A percentile compares a stretch with the other conserved stretches of the same genome.
phyloP scores from a whole-genome alignment of 2,329 filamentous ascomycete genomes.

The Aspergillus ustus region DNA sequence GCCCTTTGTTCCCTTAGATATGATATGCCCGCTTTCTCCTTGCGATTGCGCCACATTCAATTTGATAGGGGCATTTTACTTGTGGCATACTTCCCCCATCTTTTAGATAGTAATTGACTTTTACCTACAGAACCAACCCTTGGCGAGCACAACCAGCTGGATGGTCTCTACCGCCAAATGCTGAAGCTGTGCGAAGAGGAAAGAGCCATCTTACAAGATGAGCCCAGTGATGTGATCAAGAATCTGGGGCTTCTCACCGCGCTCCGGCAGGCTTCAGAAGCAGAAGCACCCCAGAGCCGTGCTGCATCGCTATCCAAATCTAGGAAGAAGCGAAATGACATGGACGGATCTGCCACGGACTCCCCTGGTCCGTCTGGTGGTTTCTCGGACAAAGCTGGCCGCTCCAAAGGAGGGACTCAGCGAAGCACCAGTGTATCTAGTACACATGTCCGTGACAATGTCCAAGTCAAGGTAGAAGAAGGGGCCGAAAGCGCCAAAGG shows the following conservation, averaged over 20 bases:
- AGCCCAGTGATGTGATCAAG: constrained; percentile 56
- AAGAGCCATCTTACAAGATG: constrained; percentile 52
- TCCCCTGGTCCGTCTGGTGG: constrained; percentile 50
- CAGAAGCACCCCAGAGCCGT: constrained; percentile 47
- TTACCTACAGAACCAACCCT: constrained; percentile 39
- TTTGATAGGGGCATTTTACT: not conserved
- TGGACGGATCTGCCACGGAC: constrained; percentile 49
- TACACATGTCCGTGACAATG: constrained; percentile 40
- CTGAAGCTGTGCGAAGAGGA: constrained; percentile 55
- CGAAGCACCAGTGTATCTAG: constrained; percentile 51
- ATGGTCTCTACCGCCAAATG: constrained; percentile 51
- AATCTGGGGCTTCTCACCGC: constrained; percentile 55
- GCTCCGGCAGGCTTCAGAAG: constrained; percentile 53
- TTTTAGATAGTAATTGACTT: constrained; percentile 20
- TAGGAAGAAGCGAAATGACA: constrained; percentile 52
- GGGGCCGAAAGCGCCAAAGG: constrained; percentile 49
- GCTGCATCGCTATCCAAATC: constrained; percentile 46
- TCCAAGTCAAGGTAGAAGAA: constrained; percentile 50
- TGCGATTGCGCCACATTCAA: not conserved
- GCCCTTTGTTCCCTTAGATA: too few relatives aligned
- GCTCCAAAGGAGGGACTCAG: constrained; percentile 46
- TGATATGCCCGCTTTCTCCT: too few relatives aligned
- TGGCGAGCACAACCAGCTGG: constrained; percentile 49
- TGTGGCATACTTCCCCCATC: not conserved
- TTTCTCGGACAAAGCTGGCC: constrained; percentile 47